Evolutionary conservation across 257 asterid genomes (phyloP).

Genomic region (Nicotiana paniculata): DNA sequence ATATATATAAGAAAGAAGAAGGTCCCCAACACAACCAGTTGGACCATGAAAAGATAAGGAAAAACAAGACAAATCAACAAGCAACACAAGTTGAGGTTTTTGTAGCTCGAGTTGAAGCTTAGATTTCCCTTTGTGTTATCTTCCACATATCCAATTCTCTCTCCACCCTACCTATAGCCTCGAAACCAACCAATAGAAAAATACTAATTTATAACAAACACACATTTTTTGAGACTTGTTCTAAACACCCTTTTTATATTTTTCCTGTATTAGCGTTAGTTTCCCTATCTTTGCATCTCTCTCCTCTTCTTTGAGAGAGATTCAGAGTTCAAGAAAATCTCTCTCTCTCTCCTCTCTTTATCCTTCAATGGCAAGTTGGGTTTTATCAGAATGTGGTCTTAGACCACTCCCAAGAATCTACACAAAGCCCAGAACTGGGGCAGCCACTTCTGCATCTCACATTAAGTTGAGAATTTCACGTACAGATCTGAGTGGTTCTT

Average conservation of each 20-base stretch:
- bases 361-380: conserved; percentile 28
- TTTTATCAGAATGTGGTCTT: conserved; percentile 39
- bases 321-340: not conserved
- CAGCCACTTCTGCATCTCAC: conserved; percentile 7
- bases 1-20: not conserved
- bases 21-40: not conserved
- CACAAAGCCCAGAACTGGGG: conserved; percentile 35
- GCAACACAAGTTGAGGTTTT: conserved; percentile 21
- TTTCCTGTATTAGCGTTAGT: not conserved
- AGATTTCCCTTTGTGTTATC: conserved; percentile 30
- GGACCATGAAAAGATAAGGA: not conserved
- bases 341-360: not conserved
- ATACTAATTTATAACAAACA: not conserved
- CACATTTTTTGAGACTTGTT: not conserved
- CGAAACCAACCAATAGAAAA: not conserved
- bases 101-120: conserved; percentile 23
- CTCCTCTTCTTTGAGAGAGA: not conserved
- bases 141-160: conserved; percentile 15
- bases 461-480: conserved; percentile 32
- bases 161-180: not conserved
- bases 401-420: conserved; percentile 28
- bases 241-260: not conserved
- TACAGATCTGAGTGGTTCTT: conserved; percentile 6
- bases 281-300: not conserved
- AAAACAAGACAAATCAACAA: conserved; percentile 11